Percentiles rank a stretch among this genome's conserved stretches.
Evolutionary conservation across 2,329 filamentous ascomycete species (phyloP).

Genomic region (Paraconiothyrium brasiliense): DNA sequence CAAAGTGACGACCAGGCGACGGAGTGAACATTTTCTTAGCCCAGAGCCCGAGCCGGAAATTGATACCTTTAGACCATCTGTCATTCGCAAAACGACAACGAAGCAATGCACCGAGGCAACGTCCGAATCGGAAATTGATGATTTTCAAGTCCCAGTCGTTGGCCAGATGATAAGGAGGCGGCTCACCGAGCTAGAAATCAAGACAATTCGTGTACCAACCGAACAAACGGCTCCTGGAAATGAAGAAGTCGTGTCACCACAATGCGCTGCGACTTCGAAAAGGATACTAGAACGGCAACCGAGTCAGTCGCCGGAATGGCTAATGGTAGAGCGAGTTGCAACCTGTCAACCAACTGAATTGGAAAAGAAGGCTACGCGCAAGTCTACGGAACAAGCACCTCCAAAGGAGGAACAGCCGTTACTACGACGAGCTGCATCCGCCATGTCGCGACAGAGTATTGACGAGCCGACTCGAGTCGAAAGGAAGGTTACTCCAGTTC

Average conservation of each 20-base stretch:
- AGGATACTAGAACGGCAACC: background rate
- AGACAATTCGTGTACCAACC: no score
- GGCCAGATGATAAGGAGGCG: background rate
- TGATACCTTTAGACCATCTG: background rate
- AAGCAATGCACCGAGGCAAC: background rate
- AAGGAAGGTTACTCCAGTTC: background rate
- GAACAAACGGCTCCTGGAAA: no score
- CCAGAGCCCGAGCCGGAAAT: background rate
- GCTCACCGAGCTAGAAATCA: no score
- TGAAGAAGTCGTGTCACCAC: no score
- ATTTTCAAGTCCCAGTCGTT: background rate
- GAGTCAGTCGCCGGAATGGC: background rate
- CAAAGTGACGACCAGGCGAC: background rate
- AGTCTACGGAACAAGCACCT: background rate
- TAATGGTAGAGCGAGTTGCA: background rate
- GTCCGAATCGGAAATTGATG: background rate
- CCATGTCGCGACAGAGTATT: background rate
- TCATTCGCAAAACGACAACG: background rate
- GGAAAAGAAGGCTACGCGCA: background rate
- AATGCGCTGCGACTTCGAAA: background rate
- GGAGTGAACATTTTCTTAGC: background rate
- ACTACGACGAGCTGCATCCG: background rate
- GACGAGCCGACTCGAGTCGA: background rate
- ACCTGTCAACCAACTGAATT: background rate
- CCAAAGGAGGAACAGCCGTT: background rate